phyloP scores from a whole-genome alignment of 768 basidiomycete genomes.

The Suillus hirtellus region DNA sequence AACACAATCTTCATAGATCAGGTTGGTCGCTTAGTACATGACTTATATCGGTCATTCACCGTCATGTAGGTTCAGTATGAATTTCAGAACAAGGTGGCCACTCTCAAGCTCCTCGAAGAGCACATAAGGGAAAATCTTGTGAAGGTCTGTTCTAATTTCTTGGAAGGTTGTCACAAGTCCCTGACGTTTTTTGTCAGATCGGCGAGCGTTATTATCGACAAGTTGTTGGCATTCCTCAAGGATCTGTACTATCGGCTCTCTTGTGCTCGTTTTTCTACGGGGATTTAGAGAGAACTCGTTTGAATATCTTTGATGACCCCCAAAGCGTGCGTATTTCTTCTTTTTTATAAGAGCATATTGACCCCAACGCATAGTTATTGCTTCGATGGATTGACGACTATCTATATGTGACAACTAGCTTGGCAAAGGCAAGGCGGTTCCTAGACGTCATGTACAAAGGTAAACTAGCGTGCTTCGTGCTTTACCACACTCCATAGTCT shows the following conservation, averaged over 20 bases:
- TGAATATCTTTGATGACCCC: constrained; percentile 53
- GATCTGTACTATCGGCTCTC: constrained; percentile 92
- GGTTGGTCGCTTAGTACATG: constrained; percentile 36
- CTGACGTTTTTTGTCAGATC: constrained; percentile 51
- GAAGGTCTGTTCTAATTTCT: constrained; percentile 48
- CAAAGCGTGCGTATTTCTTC: constrained; percentile 62
- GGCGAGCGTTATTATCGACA: constrained; percentile 82
- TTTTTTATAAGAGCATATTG: neutral
- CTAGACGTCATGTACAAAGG: constrained; percentile 76
- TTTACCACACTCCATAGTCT: neutral
- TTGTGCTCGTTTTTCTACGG: constrained; percentile 96
- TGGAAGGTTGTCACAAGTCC: constrained; percentile 6
- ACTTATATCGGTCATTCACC: neutral
- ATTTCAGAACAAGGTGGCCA: constrained; percentile 50
- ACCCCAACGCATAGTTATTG: constrained; percentile 51
- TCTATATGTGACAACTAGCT: constrained; percentile 76
- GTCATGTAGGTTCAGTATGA: constrained; percentile 51
- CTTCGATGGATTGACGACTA: constrained; percentile 95
- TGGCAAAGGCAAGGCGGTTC: constrained; percentile 62
- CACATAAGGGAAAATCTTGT: constrained; percentile 94
- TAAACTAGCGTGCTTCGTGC: constrained; percentile 20
- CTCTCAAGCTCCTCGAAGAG: constrained; percentile 76
- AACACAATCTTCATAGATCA: constrained; percentile 88
- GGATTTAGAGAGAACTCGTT: constrained; percentile 68
- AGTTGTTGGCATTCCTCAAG: constrained; percentile 94